Base-by-base conservation (phyloP, 495 filamentous ascomycete genomes). In the Xylaria grammica region DNA sequence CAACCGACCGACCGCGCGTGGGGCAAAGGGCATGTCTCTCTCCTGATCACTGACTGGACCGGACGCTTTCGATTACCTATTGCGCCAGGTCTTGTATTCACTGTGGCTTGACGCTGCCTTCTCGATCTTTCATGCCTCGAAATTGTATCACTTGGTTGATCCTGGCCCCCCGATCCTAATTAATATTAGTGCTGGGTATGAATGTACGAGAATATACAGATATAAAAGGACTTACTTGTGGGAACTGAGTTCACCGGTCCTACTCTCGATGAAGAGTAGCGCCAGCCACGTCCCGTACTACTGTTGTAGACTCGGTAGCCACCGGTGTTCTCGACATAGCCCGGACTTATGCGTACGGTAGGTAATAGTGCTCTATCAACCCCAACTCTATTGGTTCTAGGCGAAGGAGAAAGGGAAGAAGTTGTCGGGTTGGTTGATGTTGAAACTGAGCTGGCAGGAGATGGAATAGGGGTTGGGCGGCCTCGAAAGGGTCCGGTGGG, bases 231-330 rank as follows among this genome's bases (percentile, higher is more conserved):
- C 15, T 11, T 42, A 42, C 40, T 17, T 42, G 17, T 3, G 40
- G 7, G 8, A 6, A 42, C 40, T 9, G 40, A 42, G 40, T 42
- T 42, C 40, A 17, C 15, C 15, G 40, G 7, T 42, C 40, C 40
- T 9, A 17, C 5, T 3, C 7, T 17, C 3, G 15, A 15, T 15
- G 7, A 3, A 42, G 40, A 42, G 15, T 42, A 42, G 3, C 40
- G 48, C 48, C 48, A 51, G 48, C 48, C 48, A 4, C 48, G 48
- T 17, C 48, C 48, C 48, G 48, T 51, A 17, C 48, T 26, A 17
- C n/a, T 26, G 19, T 51, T 51, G 20, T 51, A 51, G 48, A 51
- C 22, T 26, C 27, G 48, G 48, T 51, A 51, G n/a, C 27, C 19
- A 30, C 48, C 27, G 4, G 22, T 42, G 40, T 42, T 6, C 15